These are phyloP conservation scores for Leishmania mexicana DNA, from an alignment of 208 protist genomes.

Conservation along the genomic window DNA sequence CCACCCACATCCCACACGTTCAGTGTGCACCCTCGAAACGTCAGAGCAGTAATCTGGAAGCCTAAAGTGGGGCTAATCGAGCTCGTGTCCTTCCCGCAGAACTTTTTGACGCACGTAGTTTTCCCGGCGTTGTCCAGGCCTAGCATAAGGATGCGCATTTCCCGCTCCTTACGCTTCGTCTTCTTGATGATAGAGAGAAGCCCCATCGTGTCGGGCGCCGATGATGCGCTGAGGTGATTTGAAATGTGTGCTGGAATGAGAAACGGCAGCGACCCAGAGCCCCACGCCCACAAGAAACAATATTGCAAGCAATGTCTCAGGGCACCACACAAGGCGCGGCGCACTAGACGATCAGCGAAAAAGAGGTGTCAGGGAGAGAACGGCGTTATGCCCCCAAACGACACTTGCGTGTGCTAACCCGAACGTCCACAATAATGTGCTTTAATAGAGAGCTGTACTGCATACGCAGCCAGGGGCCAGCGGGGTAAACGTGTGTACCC, in stretches of 20 bases:
- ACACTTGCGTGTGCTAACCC: neutral
- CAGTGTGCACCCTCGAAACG: slow-evolving; percentile 96
- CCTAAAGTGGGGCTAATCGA: slow-evolving; percentile 98
- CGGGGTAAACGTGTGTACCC: neutral
- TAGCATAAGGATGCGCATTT: slow-evolving; percentile 99
- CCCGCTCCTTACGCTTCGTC: slow-evolving; percentile 98
- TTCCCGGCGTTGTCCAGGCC: slow-evolving; percentile 98
- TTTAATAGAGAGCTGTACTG: neutral
- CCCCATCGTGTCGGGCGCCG: slow-evolving; percentile 89
- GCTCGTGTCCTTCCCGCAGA: slow-evolving; percentile 98
- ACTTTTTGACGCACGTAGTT: slow-evolving; percentile 99
- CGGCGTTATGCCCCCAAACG: neutral
- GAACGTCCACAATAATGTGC: neutral
- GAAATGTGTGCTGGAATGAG: neutral
- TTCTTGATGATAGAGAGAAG: slow-evolving; percentile 98
- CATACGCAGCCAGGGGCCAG: neutral
- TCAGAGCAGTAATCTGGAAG: slow-evolving; percentile 99
- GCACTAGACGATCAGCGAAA: neutral
- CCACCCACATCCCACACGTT: slow-evolving; percentile 99
- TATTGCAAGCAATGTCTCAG: neutral
- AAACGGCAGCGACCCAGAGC: neutral
- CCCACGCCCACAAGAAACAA: slow-evolving; percentile 4
- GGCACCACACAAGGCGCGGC: neutral
- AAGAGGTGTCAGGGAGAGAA: neutral
- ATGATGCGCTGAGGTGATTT: neutral